A percentile compares a stretch with the other conserved stretches of the same genome.
Evolutionary conservation across 805 yeast genomes (phyloP).

Genomic region (Cyberlindnera sargentensis): DNA sequence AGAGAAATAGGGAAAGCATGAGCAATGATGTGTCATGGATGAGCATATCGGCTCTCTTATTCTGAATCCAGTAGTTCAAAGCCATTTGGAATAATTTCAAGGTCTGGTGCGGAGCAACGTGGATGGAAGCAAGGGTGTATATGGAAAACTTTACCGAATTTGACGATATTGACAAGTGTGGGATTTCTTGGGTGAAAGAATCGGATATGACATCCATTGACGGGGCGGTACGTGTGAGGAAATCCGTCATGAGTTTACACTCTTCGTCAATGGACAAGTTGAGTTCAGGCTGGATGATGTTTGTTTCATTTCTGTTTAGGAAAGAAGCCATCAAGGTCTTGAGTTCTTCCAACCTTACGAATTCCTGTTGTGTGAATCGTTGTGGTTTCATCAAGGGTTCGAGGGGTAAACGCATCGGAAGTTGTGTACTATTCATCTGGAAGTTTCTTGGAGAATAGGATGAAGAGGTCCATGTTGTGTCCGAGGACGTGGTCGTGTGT

Average conservation of each 20-base stretch:
- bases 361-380: not conserved
- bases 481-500: not conserved
- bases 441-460: slow-evolving; percentile 3
- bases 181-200: slow-evolving; percentile 4
- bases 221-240: slow-evolving; percentile 3
- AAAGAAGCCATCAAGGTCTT: not conserved
- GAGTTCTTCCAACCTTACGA: not conserved
- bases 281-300: not conserved
- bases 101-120: not conserved
- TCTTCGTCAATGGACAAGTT: slow-evolving; percentile 2
- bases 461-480: not conserved
- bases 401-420: not conserved
- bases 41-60: not conserved
- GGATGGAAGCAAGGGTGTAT: slow-evolving; percentile 1
- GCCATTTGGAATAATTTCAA: slow-evolving; percentile 1
- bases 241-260: slow-evolving; percentile 2
- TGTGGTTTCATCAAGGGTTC: too few relatives aligned
- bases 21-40: slow-evolving; percentile 4
- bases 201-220: slow-evolving; percentile 4
- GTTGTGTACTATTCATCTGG: not conserved
- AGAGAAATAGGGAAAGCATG: slow-evolving; percentile 6
- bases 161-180: slow-evolving; percentile 1
- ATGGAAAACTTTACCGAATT: slow-evolving; percentile 2
- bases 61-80: not conserved
- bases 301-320: not conserved